These are phyloP conservation scores for Coemansia aciculifera DNA, from an alignment of 192 early-diverging fungal genomes.

Conservation along the genomic window DNA sequence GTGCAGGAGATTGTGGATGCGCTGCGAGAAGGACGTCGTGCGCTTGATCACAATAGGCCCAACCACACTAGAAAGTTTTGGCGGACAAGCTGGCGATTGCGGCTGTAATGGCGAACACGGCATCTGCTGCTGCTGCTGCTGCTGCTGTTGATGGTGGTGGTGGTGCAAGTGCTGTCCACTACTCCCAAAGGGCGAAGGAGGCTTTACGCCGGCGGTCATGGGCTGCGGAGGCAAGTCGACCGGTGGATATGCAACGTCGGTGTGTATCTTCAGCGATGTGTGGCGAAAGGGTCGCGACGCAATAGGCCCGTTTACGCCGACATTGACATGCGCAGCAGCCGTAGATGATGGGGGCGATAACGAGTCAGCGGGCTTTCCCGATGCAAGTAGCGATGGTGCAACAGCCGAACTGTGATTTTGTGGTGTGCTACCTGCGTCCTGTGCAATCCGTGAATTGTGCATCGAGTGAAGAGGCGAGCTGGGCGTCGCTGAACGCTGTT, in stretches of 20 bases:
- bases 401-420: not conserved
- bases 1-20: conserved; percentile 52
- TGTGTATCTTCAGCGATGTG: conserved; percentile 37
- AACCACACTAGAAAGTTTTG: conserved; percentile 12
- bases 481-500: conserved; percentile 20
- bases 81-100: conserved; percentile 12
- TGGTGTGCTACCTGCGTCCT: conserved; percentile 9
- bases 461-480: conserved; percentile 11
- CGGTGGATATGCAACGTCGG: conserved; percentile 33
- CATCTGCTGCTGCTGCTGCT: conserved; percentile 3
- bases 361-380: conserved; percentile 11
- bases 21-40: conserved; percentile 54
- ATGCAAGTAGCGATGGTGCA: conserved; percentile 12
- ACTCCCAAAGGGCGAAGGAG: conserved; percentile 24
- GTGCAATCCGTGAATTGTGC: conserved; percentile 11
- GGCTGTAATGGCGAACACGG: conserved; percentile 10
- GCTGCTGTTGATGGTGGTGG: conserved; percentile 14
- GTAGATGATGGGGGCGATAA: conserved; percentile 10
- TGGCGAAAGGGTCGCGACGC: conserved; percentile 21
- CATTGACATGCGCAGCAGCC: not conserved
- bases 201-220: conserved; percentile 37
- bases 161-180: conserved; percentile 7
- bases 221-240: conserved; percentile 33
- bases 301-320: not conserved
- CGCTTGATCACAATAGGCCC: conserved; percentile 51